Evolutionary conservation across 768 basidiomycete species (phyloP), one percentile per base, ranked within the genome.

Genomic region (Hemileccinum rubropunctum): DNA sequence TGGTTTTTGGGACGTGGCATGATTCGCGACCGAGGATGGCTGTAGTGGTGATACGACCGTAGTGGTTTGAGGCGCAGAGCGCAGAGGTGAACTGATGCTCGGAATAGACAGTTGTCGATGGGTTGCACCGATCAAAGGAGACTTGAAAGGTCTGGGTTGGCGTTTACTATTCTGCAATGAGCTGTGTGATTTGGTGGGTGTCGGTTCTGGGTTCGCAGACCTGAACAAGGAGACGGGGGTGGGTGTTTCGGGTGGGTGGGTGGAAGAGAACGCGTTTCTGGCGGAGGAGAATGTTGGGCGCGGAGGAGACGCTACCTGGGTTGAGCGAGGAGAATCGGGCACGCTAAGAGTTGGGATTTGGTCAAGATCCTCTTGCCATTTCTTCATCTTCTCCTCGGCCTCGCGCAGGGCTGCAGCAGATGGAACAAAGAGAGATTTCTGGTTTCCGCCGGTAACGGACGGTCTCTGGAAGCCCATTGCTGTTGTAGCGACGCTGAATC

Each of bases 351-450:
- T 66, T 0, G 54, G 50, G 14, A 42, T 39, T n/a, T 48, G 49
- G 37, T 52, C 51, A 7, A 49, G 50, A n/a, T 74, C 72, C 37
- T 73, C 69, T 33, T 72, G 64, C 81, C 80, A 83, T 21, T 71
- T 68, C 23, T 66, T 69, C 60, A 83, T 69, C 54, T 72, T 78
- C 37, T 76, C 76, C 64, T 76, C 66, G 1, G 84, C 85, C 56
- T 75, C 75, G 8, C 73, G 76, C 8, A 86, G 61, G 1, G 85
- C 81, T 20, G 68, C 68, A 28, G 68, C 71, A 6, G 84, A 85
- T 1, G 84, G 84, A 17, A 82, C 58, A 10, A 73, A 54, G n/a
- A 69, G 66, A 36, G 75, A 69, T 11, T 70, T 36, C 42, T 54
- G 4, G 8, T 6, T 26, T 12, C 17, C 18, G 2, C 44, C 44